A percentile compares a stretch with the other conserved stretches of the same genome.
phyloP scores from a whole-genome alignment of 345 rosid species.

The Mangifera indica region DNA sequence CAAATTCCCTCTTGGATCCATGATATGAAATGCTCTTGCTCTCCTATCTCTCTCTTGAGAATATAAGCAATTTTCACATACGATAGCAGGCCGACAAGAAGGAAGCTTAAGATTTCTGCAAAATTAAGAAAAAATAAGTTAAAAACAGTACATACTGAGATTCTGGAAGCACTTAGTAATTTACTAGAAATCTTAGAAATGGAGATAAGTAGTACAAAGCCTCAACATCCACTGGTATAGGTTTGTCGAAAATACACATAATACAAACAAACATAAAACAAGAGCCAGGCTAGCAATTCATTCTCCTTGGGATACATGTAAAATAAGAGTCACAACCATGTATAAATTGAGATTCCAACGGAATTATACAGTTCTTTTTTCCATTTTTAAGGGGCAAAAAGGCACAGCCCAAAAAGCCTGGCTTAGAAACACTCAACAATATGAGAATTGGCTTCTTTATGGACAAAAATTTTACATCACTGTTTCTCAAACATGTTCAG shows the following conservation, averaged over 20 bases:
- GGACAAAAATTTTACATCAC: background rate
- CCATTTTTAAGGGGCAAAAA: background rate
- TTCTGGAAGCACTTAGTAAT: background rate
- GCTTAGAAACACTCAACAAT: background rate
- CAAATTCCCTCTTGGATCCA: constrained; percentile 78
- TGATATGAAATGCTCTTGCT: constrained; percentile 82
- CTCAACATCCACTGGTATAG: background rate
- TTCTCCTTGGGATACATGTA: background rate
- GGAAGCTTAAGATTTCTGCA: constrained; percentile 86
- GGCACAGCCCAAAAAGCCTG: background rate
- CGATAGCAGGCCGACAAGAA: constrained; percentile 69
- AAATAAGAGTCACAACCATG: background rate
- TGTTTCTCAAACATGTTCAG: background rate
- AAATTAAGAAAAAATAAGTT: background rate
- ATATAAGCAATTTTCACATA: constrained; percentile 86
- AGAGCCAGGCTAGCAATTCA: background rate
- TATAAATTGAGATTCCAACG: background rate
- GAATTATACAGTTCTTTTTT: background rate
- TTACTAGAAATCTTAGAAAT: background rate
- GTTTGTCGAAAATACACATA: background rate
- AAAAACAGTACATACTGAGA: background rate
- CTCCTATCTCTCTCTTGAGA: constrained; percentile 63
- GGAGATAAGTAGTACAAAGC: background rate
- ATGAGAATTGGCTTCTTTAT: background rate
- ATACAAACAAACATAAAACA: constrained; percentile 7